Base-by-base conservation (phyloP, 176 grass and related monocot species). In the Cenchrus purpureus region DNA sequence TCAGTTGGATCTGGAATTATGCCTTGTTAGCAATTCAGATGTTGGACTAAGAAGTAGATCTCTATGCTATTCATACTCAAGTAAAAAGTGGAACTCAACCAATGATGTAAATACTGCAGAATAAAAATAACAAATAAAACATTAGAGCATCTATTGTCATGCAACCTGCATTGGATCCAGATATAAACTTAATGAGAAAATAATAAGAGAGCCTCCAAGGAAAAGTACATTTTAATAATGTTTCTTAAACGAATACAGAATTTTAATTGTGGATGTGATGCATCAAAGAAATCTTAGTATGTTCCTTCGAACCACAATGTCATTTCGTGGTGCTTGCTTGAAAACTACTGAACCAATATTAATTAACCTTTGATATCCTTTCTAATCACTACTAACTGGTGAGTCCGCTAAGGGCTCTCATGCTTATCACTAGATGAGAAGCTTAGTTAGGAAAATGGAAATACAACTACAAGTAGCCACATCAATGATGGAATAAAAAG, bases 261-360 rank as follows among this genome's bases (percentile, higher is more conserved):
- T 31, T 16, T 73, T 25, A 22, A 52, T 5, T 52, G 48, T 22
- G 52, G 71, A 22, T 73, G 50, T 5, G 25, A 25, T 52, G 46
- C 48, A 31, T 73, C 22, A 31, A 73, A 51, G 71, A 73, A 73
- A 31, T 73, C 17, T 69, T 44, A 49, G 48, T 71, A 71, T 49
- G 6, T 49, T 43, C 42, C 42, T 70, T 70, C 42, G 12, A 52
- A 12, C 12, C 48, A 73, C 10, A 52, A 31, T 34, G 46, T 9
- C 14, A 73, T 52, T 31, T 73, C 14, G 8, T 28, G 50, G 25
- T 59, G 7, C 57, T 59, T 59, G 57, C 57, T n/a, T n/a, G 19
- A 19, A 59, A 59, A 34, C 57, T 59, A 59, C 2, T 59, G 3
- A 59, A 59, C n/a, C 19, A n/a, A 59, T n/a, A 59, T 10, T 59